phyloP scores from a whole-genome alignment of 805 yeast genomes.

The Danielozyma ontarioensis region DNA sequence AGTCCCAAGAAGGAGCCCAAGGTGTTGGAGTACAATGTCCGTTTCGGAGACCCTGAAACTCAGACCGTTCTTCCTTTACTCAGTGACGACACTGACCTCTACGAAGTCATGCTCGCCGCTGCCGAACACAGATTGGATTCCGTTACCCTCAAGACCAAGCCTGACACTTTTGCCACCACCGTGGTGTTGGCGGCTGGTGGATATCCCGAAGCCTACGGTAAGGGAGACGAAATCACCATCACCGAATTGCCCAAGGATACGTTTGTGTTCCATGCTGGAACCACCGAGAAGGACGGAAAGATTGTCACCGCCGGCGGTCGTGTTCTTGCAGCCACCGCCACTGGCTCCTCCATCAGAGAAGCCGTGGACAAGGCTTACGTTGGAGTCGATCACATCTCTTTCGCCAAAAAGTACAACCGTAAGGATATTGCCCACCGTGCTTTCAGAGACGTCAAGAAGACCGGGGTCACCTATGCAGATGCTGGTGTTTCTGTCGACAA shows the following conservation, averaged over 20 bases:
- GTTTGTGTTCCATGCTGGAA: slow-evolving; percentile 93
- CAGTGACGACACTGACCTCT: slow-evolving; percentile 80
- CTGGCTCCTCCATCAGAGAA: slow-evolving; percentile 64
- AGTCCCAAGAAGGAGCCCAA: slow-evolving; percentile 79
- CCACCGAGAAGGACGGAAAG: slow-evolving; percentile 52
- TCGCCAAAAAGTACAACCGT: slow-evolving; percentile 76
- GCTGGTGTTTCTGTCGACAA: slow-evolving; percentile 98
- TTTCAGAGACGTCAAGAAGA: slow-evolving; percentile 49
- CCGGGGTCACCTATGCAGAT: slow-evolving; percentile 77
- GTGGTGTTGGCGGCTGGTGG: slow-evolving; percentile 98
- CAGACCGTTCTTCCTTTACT: slow-evolving; percentile 91
- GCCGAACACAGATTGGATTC: slow-evolving; percentile 93
- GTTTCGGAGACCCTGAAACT: slow-evolving; percentile 99
- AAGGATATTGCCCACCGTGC: slow-evolving; percentile 96
- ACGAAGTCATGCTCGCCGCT: slow-evolving; percentile 87
- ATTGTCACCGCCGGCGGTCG: slow-evolving; percentile 91
- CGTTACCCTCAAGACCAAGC: slow-evolving; percentile 51
- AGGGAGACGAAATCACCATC: slow-evolving; percentile 80
- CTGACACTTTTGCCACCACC: slow-evolving; percentile 70
- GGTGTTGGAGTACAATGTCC: slow-evolving; percentile 93
- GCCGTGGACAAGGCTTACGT: slow-evolving; percentile 83
- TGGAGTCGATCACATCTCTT: slow-evolving; percentile 74
- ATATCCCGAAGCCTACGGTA: slow-evolving; percentile 81
- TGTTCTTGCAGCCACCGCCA: slow-evolving; percentile 92
- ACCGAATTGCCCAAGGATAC: slow-evolving; percentile 49